Base-by-base conservation (phyloP, 306 rosid genomes). In the Inga laurina region DNA sequence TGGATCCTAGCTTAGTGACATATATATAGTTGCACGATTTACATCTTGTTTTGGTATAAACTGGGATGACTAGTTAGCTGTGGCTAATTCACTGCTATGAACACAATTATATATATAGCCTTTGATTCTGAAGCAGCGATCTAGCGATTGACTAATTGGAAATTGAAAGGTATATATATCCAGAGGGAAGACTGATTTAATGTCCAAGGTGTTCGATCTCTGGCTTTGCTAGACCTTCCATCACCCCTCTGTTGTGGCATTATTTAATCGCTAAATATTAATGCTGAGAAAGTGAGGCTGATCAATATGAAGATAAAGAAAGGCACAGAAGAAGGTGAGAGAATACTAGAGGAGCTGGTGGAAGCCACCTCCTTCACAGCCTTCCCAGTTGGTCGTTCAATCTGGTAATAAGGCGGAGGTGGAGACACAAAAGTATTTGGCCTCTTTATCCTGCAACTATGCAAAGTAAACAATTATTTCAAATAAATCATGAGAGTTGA, bases 311-410 rank as follows among this genome's bases (percentile, higher is more conserved):
- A 49, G 84, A 82, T 54, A 32, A 85, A 69, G 57, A 79, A 30
- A 45, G 86, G 62, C 8, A 48, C 15, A 6, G 84, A 84, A 87
- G 84, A 79, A 8, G 95, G 95, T 7, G 85, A 61, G 68, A 79
- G 82, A 79, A 34, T 79, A 85, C 39, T 86, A 8, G 97, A 91
- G 75, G 92, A 87, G 30, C 19, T 43, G 57, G 56, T 22, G 37
- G 97, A 92, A 84, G 78, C 82, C 73, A 65, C 32, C 37, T 66
- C 85, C 76, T 73, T 69, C 64, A 86, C 67, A 24, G 34, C 37
- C 73, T 83, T 92, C 83, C 84, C 81, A 2, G 62, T 30, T 2
- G 88, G 92, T 78, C 74, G 83, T 78, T 41, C 48, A 74, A 79
- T 65, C 68, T 24, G 76, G 37, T 44, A 24, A 22, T 44, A 24